Conservation (phyloP, 2,329 filamentous ascomycete species). For the Ophiosphaerella herpotricha region DNA sequence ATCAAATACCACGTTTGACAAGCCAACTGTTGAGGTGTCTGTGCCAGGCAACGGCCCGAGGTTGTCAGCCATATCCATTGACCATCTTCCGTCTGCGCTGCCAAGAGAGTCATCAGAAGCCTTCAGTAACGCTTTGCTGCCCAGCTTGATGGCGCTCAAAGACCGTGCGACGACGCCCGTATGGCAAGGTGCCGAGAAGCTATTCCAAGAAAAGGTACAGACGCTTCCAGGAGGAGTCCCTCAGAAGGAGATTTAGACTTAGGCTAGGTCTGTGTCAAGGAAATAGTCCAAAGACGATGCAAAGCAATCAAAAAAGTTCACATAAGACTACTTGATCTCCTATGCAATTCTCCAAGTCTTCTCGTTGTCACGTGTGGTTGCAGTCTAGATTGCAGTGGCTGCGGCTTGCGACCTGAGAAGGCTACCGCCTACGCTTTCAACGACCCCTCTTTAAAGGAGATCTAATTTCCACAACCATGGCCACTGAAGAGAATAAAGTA, state of each 20-base stretch:
- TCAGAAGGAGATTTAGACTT: constrained; percentile 31
- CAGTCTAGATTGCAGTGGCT: no score
- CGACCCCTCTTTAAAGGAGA: no score
- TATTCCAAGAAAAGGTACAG: constrained; percentile 81
- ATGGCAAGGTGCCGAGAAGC: constrained; percentile 83
- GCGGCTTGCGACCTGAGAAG: no score
- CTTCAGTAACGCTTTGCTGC: constrained; percentile 78
- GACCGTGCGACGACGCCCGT: constrained; percentile 73
- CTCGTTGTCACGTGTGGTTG: no score
- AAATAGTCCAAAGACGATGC: background rate
- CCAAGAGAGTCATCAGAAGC: constrained; percentile 86
- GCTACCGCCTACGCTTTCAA: no score
- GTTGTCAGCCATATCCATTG: constrained; percentile 74
- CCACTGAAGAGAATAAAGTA: no score
- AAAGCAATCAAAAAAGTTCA: background rate
- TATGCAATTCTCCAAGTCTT: no score
- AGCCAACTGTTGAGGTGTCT: constrained; percentile 80
- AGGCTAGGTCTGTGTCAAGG: background rate
- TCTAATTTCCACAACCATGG: no score
- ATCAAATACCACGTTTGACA: constrained; percentile 85
- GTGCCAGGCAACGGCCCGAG: constrained; percentile 62
- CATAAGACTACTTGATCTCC: no score
- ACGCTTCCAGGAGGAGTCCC: constrained; percentile 61
- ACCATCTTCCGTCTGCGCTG: constrained; percentile 63
- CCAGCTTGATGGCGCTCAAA: constrained; percentile 76